Evolutionary conservation across 345 rosid genomes (phyloP).

Genomic region (Eucalyptus tenuipes): DNA sequence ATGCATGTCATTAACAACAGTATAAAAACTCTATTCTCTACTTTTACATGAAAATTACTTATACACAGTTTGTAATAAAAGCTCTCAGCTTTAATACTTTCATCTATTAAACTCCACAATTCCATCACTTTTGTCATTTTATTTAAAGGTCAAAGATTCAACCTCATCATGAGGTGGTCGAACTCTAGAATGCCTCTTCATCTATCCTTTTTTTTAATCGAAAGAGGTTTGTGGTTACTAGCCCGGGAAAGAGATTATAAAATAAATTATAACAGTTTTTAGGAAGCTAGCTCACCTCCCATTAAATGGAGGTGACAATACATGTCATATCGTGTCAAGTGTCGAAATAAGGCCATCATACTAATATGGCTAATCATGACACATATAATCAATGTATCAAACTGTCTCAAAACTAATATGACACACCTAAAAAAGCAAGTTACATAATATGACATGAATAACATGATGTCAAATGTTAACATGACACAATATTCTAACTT

Average conservation of each 20-base stretch:
- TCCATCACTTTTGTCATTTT: neutral
- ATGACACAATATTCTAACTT: neutral
- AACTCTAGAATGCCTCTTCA: neutral
- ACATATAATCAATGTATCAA: neutral
- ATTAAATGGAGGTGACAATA: neutral
- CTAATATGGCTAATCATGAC: neutral
- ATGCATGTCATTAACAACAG: neutral
- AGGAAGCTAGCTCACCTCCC: neutral
- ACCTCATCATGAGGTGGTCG: neutral
- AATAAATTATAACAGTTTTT: neutral
- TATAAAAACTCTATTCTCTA: neutral
- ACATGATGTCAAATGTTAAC: neutral
- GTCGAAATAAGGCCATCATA: neutral
- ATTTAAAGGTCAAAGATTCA: neutral
- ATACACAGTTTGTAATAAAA: neutral
- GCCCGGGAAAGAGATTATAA: neutral
- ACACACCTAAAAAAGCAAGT: neutral
- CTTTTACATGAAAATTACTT: neutral
- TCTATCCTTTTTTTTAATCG: neutral
- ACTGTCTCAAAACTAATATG: neutral
- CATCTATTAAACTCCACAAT: neutral
- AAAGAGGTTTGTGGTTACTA: neutral
- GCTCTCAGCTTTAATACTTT: neutral
- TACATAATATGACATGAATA: neutral
- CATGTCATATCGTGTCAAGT: neutral